These are phyloP conservation scores for Solanum ossicruentum DNA, from an alignment of 257 asterid genomes.

Conservation along the genomic window DNA sequence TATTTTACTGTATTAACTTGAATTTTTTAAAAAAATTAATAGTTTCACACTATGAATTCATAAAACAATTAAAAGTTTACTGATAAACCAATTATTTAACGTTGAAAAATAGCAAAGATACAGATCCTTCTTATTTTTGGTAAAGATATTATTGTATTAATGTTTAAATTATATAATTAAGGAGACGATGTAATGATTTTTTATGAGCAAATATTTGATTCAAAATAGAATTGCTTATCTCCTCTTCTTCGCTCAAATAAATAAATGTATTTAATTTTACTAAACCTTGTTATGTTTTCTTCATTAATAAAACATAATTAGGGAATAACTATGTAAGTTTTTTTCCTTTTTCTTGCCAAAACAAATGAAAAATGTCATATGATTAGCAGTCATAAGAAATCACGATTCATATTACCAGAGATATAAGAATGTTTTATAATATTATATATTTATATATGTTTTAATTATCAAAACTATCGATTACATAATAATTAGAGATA, in stretches of 20 bases:
- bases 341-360: not conserved
- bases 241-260: not conserved
- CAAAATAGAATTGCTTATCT: not conserved
- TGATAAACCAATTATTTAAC: not conserved
- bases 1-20: not conserved
- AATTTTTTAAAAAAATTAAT: not conserved
- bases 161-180: not conserved
- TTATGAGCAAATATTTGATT: not conserved
- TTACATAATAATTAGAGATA: not conserved
- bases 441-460: not conserved
- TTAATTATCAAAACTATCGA: not conserved
- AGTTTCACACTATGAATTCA: not conserved
- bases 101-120: not conserved
- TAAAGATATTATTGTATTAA: not conserved
- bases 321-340: not conserved
- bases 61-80: not conserved
- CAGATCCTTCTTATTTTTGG: too few relatives aligned
- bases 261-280: not conserved
- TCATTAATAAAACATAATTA: not conserved
- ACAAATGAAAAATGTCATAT: not conserved
- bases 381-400: not conserved
- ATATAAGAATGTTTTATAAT: not conserved
- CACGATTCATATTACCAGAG: not conserved
- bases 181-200: not conserved
- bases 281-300: not conserved